Conservation (phyloP, 2,329 filamentous ascomycete species). For the Gaeumannomyces sp. region DNA sequence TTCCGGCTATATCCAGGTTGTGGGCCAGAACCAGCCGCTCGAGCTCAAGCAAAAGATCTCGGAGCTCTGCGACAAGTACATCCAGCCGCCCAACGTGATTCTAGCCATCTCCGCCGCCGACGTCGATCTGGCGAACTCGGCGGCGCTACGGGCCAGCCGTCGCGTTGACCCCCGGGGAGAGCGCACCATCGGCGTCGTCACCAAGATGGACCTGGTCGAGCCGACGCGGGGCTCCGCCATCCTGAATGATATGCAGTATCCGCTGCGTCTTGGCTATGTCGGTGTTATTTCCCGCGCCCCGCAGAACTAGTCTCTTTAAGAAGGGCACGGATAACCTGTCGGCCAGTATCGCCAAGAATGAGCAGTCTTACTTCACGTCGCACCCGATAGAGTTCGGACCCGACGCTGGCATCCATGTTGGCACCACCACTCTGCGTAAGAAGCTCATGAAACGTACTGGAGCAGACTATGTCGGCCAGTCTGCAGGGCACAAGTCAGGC, state of each 20-base stretch:
- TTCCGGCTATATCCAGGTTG: conserved; percentile 98
- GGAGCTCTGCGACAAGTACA: conserved; percentile 97
- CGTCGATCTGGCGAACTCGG: conserved; percentile 94
- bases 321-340: conserved; percentile 75
- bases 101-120: conserved; percentile 96
- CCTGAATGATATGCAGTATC: conserved; percentile 85
- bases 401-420: conserved; percentile 66
- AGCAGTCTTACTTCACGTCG: conserved; percentile 77
- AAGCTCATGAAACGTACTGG: conserved; percentile 95
- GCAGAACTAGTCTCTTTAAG: conserved; percentile 68
- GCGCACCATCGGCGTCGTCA: conserved; percentile 96
- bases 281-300: conserved; percentile 87
- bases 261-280: conserved; percentile 89
- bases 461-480: conserved; percentile 94
- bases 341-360: conserved; percentile 77
- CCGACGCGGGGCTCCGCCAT: conserved; percentile 70
- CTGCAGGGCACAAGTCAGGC: conserved; percentile 84
- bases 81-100: conserved; percentile 91
- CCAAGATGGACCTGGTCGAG: conserved; percentile 98
- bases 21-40: conserved; percentile 80
- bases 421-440: conserved; percentile 80
- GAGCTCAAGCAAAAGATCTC: conserved; percentile 94
- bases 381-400: conserved; percentile 76
- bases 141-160: conserved; percentile 80
- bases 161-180: conserved; percentile 91